Percentiles rank a stretch among this genome's conserved stretches.
These are phyloP conservation scores for Juglanconis juglandina DNA, from an alignment of 2,329 filamentous ascomycete species.

Conservation along the genomic window DNA sequence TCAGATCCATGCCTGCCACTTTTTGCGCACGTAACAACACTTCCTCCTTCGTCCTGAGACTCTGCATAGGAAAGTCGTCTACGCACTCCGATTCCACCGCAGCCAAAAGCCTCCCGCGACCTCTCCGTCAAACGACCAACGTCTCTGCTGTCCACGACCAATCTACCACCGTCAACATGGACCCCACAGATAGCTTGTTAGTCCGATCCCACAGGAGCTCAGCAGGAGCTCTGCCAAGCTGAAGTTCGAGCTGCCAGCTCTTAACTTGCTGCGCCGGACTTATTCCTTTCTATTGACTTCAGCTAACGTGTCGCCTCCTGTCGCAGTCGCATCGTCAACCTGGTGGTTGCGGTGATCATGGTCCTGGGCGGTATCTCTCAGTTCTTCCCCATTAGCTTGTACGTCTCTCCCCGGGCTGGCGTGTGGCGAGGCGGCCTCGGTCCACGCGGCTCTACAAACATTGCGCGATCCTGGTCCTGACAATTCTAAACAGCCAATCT, in stretches of 20 bases:
- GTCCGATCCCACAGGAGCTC: constrained; percentile 33
- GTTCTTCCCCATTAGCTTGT: constrained; percentile 62
- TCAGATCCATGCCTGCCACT: no score
- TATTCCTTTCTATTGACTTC: not conserved
- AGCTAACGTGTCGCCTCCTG: constrained; percentile 31
- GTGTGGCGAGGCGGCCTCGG: not conserved
- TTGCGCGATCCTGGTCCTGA: not conserved
- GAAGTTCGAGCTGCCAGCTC: not conserved
- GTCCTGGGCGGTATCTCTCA: constrained; percentile 76
- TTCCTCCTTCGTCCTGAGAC: no score
- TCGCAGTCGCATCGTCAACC: constrained; percentile 85
- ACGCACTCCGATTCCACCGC: no score
- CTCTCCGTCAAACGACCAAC: no score
- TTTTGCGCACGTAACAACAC: no score
- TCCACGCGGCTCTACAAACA: not conserved
- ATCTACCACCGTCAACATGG: constrained; percentile 55
- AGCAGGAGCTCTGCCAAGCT: constrained; percentile 5
- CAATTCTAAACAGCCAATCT: constrained; percentile 49
- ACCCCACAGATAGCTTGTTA: constrained; percentile 90
- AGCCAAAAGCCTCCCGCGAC: no score
- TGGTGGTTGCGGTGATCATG: constrained; percentile 83
- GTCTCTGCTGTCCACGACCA: no score
- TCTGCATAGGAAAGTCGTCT: no score
- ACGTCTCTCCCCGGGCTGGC: constrained; percentile 34
- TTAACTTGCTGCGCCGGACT: not conserved